Base-by-base conservation (phyloP, 2,329 filamentous ascomycete genomes). In the Aureobasidium pullulans region DNA sequence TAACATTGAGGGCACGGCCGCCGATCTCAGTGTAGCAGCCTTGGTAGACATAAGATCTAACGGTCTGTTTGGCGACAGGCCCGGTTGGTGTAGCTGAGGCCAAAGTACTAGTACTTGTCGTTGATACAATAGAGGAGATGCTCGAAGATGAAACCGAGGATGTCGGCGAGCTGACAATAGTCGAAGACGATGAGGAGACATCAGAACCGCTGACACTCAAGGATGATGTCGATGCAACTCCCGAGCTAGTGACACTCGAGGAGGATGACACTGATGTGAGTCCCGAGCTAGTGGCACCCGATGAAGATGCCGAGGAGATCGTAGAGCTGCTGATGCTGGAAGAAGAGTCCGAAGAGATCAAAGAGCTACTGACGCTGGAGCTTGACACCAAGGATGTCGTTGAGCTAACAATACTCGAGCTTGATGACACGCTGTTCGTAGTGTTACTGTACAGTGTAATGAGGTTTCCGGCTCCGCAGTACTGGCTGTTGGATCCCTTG, bases 21-120 rank as follows among this genome's bases (percentile, higher is more conserved):
- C 60, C 56, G 28, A 53, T 60, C 31, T 71, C 69, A 8, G 49
- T 62, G 61, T 64, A 70, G 63, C 69, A 71, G 42, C 69, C 69
- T 10, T 64, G 57, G 10, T 63, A 59, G 2, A 62, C 40, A 57
- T 66, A 65, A 32, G 59, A 64, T 34, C 66, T 66, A n/a, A 71
- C 60, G 9, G 61, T 65, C 13, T 64, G 66, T 10, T 57, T 57
- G 5, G 53, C 42, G 15, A 57, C 29, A 32, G 53, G 53, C 13
- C 53, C 53, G 40, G 53, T 48, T 6, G 53, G 42, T 8, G 53
- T 57, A 1, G 16, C 43, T 16, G 53, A 46, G 1, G 9, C 4
- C 9, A 34, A 19, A 13, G 48, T 31, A 16, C 48, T 60, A 10
- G 31, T 60, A 9, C 15, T 46, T 1, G 58, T 50, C 4, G 40